Percentiles rank a stretch among this genome's conserved stretches.
These are phyloP conservation scores for Alternaria tenuissima DNA, from an alignment of 2,329 filamentous ascomycete species.

Conservation along the genomic window DNA sequence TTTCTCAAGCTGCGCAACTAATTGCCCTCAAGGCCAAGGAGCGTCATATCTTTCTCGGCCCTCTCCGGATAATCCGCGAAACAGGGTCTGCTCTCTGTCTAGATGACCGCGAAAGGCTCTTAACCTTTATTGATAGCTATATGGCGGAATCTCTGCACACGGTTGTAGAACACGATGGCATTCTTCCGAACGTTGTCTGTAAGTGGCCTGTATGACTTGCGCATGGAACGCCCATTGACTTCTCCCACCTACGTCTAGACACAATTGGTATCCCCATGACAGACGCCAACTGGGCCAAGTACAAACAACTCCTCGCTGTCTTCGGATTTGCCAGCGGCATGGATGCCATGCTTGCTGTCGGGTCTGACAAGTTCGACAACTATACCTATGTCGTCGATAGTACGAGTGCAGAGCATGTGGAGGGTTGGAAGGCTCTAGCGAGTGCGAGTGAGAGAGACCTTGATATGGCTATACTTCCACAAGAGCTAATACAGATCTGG, in stretches of 20 bases:
- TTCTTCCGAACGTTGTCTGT: slow-evolving; percentile 20
- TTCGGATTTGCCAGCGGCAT: slow-evolving; percentile 18
- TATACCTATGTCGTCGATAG: slow-evolving; percentile 5
- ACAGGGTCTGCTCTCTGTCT: neutral
- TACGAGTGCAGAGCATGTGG: neutral
- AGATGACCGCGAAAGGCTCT: slow-evolving; percentile 1
- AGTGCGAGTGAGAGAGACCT: neutral
- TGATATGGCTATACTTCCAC: neutral
- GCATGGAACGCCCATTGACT: neutral
- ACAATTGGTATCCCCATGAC: slow-evolving; percentile 23
- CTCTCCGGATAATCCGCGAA: slow-evolving; percentile 16
- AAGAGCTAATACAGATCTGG: slow-evolving; percentile 5
- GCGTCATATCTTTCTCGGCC: slow-evolving; percentile 21
- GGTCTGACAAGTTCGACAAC: slow-evolving; percentile 16
- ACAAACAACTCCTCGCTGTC: slow-evolving; percentile 15
- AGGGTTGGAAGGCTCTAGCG: slow-evolving; percentile 4
- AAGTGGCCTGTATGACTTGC: neutral
- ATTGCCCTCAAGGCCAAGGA: slow-evolving; percentile 9
- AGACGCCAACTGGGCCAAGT: slow-evolving; percentile 17
- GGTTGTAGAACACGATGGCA: slow-evolving; percentile 9
- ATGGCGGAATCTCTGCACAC: slow-evolving; percentile 18
- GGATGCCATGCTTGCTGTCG: slow-evolving; percentile 14
- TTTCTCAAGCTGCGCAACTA: neutral
- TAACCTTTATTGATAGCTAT: slow-evolving; percentile 16
- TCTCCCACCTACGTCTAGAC: neutral